phyloP scores from a whole-genome alignment of 192 early-diverging fungal genomes.

The Umbelopsis sp. region DNA sequence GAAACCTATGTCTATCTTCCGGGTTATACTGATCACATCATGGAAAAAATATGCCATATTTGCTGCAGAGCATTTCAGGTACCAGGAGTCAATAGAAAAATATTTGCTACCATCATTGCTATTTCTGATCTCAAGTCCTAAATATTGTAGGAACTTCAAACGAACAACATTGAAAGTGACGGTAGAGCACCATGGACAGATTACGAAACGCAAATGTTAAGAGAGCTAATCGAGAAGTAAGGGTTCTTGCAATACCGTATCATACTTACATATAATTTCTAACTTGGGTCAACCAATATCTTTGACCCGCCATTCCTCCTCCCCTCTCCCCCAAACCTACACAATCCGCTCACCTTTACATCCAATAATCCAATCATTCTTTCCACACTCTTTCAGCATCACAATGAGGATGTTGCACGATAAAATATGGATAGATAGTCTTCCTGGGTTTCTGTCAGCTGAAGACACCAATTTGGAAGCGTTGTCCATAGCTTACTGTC shows the following conservation, averaged over 20 bases:
- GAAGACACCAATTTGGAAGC: slow-evolving; percentile 46
- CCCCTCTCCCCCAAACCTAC: no score
- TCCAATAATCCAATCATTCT: no score
- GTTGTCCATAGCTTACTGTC: slow-evolving; percentile 40
- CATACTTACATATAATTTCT: not conserved
- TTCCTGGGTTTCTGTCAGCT: slow-evolving; percentile 42
- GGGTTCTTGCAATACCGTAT: not conserved
- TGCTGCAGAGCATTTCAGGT: slow-evolving; percentile 49
- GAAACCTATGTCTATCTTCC: slow-evolving; percentile 59
- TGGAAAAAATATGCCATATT: slow-evolving; percentile 54
- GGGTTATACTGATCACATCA: slow-evolving; percentile 49
- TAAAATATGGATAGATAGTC: slow-evolving; percentile 54
- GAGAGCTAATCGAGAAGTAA: slow-evolving; percentile 59
- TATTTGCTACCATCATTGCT: not conserved
- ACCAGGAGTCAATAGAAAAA: not conserved
- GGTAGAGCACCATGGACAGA: slow-evolving; percentile 26
- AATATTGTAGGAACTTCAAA: slow-evolving; percentile 24
- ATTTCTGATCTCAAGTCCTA: not conserved
- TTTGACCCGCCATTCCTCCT: not conserved
- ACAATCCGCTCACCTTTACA: not conserved
- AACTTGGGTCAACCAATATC: not conserved
- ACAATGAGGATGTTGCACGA: slow-evolving; percentile 55
- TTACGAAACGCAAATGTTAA: slow-evolving; percentile 47
- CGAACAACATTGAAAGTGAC: slow-evolving; percentile 21
- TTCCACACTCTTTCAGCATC: slow-evolving; percentile 34